Base-by-base conservation (phyloP, 345 rosid genomes). In the Rhodamnia rubescens region DNA sequence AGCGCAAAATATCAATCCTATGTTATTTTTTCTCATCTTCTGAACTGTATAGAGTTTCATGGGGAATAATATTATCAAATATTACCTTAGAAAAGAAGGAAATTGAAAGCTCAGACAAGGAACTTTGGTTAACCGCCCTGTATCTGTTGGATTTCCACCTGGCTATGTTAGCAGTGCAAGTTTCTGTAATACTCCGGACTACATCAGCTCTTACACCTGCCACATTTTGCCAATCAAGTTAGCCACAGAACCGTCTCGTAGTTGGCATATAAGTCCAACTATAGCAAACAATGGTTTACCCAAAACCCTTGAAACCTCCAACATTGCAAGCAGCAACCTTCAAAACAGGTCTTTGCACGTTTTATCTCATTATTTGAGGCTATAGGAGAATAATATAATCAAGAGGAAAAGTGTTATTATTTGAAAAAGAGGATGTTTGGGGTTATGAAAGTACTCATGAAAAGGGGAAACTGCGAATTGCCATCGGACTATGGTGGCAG, bases 71-170 rank as follows among this genome's bases (percentile, higher is more conserved):
- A 40, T 64, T 53, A 7, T 22, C 59, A 82, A 42, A 50, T n/a
- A 40, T 87, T 87, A 94, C 99, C 98, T 96, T 94, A 26, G 88
- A 91, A 78, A 96, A 87, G 83, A 96, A 95, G 26, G 96, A 93
- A 88, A 92, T 42, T 74, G 95, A 92, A 81, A 94, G 95, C 89
- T 92, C 94, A 13, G 98, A 86, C 88, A 95, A 90, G 61, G 98
- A 90, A 91, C 95, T 92, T 82, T 87, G 89, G 83, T 95, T 96
- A 55, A 84, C 54, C 82, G 74, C 27, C 88, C 92, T 91, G 49
- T 82, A 82, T 88, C 86, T 89, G 90, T 89, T 74, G 85, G 94
- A 91, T 86, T 40, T 91, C 83, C 89, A 94, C 83, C 88, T 90
- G 42, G 91, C 85, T 86, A 95, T 93, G 86, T 92, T 94, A 42